Conservation (phyloP, 2,329 filamentous ascomycete species). For the Alternaria sp. region DNA sequence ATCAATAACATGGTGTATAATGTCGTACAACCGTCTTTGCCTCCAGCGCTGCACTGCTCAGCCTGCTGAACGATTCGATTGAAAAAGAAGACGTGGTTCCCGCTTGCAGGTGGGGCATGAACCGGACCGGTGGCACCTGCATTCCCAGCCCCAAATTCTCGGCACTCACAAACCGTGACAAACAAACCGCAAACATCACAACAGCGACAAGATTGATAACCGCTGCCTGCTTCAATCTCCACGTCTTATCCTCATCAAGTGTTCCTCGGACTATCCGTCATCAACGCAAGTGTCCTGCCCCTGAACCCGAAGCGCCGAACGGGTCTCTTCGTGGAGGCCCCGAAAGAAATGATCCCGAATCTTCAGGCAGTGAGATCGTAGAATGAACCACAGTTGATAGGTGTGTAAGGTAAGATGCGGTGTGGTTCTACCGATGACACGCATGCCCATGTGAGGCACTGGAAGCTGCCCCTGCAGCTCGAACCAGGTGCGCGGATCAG, state of each 20-base stretch:
- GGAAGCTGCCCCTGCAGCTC: not conserved
- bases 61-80: no score
- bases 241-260: not conserved
- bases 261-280: not conserved
- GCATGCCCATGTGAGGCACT: slow-evolving; percentile 1
- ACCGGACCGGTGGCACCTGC: not conserved
- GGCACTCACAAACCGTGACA: not conserved
- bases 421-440: not conserved
- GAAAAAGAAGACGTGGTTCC: not conserved
- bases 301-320: not conserved
- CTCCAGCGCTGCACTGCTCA: no score
- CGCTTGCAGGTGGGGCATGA: not conserved
- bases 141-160: not conserved
- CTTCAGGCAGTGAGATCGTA: not conserved
- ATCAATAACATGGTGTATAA: no score
- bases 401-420: not conserved
- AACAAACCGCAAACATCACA: not conserved
- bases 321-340: not conserved
- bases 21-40: no score
- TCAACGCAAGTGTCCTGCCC: not conserved
- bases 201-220: not conserved
- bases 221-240: not conserved
- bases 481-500: slow-evolving; percentile 1
- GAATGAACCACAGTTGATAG: not conserved
- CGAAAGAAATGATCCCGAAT: not conserved